A percentile compares a stretch with the other conserved stretches of the same genome.
These are phyloP conservation scores for Moesziomyces globuligerus DNA, from an alignment of 1,284 basidiomycete species.

Conservation along the genomic window DNA sequence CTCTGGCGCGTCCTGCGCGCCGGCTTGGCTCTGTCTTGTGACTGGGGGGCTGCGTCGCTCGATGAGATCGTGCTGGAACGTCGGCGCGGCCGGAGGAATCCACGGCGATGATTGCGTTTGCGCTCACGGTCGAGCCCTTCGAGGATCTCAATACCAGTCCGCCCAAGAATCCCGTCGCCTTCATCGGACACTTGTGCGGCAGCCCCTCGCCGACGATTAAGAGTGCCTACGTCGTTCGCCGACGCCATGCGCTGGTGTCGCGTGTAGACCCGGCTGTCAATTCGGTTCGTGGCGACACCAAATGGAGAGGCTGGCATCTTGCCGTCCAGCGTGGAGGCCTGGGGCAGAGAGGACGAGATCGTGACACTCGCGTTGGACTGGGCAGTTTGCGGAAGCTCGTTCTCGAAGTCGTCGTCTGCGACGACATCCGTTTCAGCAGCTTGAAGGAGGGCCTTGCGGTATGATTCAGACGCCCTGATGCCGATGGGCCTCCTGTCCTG, in stretches of 20 bases:
- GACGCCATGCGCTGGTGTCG: conserved; percentile 31
- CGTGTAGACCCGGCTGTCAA: background rate
- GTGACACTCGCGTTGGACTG: background rate
- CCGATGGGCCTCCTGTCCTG: conserved; percentile 32
- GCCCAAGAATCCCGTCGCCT: conserved; percentile 26
- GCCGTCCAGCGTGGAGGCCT: conserved; percentile 14
- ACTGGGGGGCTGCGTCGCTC: background rate
- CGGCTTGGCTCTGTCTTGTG: background rate
- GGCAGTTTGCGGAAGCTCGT: background rate
- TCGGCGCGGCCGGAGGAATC: conserved; percentile 23
- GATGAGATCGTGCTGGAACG: conserved; percentile 27
- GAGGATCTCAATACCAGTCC: conserved; percentile 55
- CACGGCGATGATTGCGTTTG: conserved; percentile 11
- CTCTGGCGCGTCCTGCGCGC: background rate
- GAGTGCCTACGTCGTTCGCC: conserved; percentile 23
- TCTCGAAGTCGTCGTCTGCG: conserved; percentile 2
- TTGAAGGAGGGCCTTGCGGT: conserved; percentile 28
- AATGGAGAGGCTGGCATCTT: conserved; percentile 13
- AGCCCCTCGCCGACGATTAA: conserved; percentile 9
- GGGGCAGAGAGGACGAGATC: conserved; percentile 43
- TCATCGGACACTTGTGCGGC: background rate
- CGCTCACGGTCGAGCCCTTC: conserved; percentile 47
- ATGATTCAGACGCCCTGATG: conserved; percentile 42
- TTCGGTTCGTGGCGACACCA: background rate
- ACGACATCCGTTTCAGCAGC: conserved; percentile 18